A percentile compares a stretch with the other conserved stretches of the same genome.
These are phyloP conservation scores for Peronospora belbahrii DNA, from an alignment of 352 stramenopile species.

Conservation along the genomic window DNA sequence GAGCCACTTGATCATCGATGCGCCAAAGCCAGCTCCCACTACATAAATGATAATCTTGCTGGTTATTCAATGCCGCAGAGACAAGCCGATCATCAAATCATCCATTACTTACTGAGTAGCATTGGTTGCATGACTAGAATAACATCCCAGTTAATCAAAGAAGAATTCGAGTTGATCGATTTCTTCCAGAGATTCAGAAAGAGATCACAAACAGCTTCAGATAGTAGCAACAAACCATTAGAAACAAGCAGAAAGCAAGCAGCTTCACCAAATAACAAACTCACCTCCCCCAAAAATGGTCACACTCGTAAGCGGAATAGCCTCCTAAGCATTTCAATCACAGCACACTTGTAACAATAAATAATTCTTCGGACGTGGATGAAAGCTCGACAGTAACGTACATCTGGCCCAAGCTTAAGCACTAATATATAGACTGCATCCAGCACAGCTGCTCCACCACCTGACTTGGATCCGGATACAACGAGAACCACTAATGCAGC, in stretches of 20 bases:
- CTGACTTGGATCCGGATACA: conserved; percentile 58
- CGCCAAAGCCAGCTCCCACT: conserved; percentile 46
- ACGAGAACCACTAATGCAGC: conserved; percentile 54
- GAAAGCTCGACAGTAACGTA: conserved; percentile 6
- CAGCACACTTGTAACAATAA: conserved; percentile 1
- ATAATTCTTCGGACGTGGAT: not conserved
- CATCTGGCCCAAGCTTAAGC: conserved; percentile 79
- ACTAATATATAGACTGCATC: conserved; percentile 91
- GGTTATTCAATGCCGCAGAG: not conserved
- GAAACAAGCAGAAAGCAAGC: not conserved
- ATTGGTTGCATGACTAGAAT: conserved; percentile 92
- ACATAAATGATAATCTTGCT: not conserved
- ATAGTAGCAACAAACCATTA: not conserved
- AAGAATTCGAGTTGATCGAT: conserved; percentile 28
- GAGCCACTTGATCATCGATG: conserved; percentile 84
- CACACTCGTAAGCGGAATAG: conserved; percentile 87
- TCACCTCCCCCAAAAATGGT: conserved; percentile 85
- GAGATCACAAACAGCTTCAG: conserved; percentile 24
- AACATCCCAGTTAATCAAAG: conserved; percentile 92
- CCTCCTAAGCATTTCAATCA: conserved; percentile 26
- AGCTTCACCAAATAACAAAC: not conserved
- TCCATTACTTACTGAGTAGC: conserved; percentile 28
- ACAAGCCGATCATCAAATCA: not conserved
- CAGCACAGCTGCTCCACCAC: conserved; percentile 85
- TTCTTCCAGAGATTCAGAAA: conserved; percentile 32